Evolutionary conservation across 257 asterid genomes (phyloP).

Genomic region (Lavandula angustifolia): DNA sequence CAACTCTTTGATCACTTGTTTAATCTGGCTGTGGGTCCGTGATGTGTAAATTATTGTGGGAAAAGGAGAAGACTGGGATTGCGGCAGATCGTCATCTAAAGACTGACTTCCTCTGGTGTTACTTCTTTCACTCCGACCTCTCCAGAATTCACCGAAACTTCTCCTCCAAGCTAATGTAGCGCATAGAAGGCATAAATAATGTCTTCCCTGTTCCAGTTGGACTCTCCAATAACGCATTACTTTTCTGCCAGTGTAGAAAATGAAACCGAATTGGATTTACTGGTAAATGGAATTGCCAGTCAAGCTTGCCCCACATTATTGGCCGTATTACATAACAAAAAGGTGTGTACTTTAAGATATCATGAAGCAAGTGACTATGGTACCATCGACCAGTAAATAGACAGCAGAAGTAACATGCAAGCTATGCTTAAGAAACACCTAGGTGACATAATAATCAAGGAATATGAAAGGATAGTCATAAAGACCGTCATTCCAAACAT

Average conservation of each 20-base stretch:
- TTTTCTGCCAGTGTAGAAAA: conserved; percentile 49
- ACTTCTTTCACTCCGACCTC: conserved; percentile 56
- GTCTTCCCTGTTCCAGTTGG: conserved; percentile 99
- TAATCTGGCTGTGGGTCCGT: conserved; percentile 97
- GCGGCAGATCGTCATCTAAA: conserved; percentile 45
- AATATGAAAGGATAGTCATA: conserved; percentile 15
- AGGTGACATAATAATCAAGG: neutral
- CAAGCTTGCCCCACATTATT: conserved; percentile 1
- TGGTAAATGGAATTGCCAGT: neutral
- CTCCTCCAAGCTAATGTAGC: conserved; percentile 97
- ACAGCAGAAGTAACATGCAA: neutral
- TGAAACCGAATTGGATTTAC: conserved; percentile 15
- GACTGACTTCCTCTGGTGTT: conserved; percentile 51
- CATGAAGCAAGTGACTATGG: conserved; percentile 15
- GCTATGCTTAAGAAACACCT: neutral
- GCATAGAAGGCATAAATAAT: conserved; percentile 83
- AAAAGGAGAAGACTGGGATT: conserved; percentile 50
- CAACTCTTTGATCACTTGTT: conserved; percentile 90
- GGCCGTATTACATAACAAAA: neutral
- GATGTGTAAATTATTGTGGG: conserved; percentile 86
- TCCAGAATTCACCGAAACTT: conserved; percentile 78
- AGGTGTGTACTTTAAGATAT: neutral
- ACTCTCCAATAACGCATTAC: conserved; percentile 91
- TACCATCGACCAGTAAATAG: neutral
- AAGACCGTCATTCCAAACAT: neutral